A percentile compares a stretch with the other conserved stretches of the same genome.
Evolutionary conservation across 106 monocot species (phyloP).

Genomic region (Triglochin maritima): DNA sequence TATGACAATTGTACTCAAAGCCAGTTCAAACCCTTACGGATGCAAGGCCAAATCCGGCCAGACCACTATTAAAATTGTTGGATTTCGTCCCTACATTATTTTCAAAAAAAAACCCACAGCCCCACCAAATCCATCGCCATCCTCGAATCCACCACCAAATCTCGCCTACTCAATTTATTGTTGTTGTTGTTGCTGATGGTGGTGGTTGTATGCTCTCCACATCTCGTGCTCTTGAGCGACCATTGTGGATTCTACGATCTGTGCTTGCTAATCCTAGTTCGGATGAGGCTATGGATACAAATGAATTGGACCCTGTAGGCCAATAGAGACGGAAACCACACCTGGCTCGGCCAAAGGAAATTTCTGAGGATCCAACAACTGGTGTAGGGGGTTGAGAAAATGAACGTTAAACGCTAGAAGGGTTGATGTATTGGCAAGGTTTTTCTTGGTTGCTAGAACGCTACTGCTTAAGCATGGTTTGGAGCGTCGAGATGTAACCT

Average conservation of each 20-base stretch:
- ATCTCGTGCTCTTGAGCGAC: neutral
- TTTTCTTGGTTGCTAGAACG: too few species aligned
- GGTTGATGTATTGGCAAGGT: conserved; percentile 36
- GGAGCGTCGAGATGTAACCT: conserved; percentile 39
- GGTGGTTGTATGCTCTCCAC: neutral
- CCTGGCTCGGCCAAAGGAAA: neutral
- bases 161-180: neutral
- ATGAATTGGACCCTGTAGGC: neutral
- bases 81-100: too few species aligned
- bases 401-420: neutral
- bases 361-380: neutral
- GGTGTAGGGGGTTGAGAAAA: neutral
- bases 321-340: neutral
- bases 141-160: neutral
- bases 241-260: neutral
- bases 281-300: neutral
- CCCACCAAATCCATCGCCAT: neutral
- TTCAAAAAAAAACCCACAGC: too few species aligned
- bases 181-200: neutral
- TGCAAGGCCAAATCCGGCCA: conserved; percentile 1
- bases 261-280: neutral
- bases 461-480: conserved; percentile 28
- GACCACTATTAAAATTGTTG: too few species aligned
- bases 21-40: neutral
- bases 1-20: neutral